phyloP scores from a whole-genome alignment of 768 basidiomycete genomes.

The Crassisporium funariophilum region DNA sequence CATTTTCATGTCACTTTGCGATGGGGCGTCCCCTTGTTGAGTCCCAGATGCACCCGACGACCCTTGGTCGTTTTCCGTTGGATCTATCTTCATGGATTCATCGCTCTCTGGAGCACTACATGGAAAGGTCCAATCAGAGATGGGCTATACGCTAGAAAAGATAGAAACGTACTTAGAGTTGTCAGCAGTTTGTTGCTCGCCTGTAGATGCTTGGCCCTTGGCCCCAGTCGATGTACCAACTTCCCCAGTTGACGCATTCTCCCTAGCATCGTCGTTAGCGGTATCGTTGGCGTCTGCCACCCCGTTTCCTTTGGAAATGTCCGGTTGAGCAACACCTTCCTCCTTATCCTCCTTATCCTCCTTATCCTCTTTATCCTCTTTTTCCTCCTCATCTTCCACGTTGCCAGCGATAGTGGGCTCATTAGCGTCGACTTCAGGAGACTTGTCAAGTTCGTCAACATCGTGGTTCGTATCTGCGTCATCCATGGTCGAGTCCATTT shows the following conservation, averaged over 20 bases:
- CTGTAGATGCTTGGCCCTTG: constrained; percentile 27
- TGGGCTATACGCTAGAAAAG: background rate
- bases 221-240: constrained; percentile 30
- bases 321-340: constrained; percentile 42
- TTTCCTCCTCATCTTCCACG: no score
- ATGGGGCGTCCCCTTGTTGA: constrained; percentile 45
- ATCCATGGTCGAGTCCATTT: constrained; percentile 32
- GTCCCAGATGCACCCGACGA: constrained; percentile 43
- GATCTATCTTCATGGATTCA: constrained; percentile 13
- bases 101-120: constrained; percentile 11
- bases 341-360: no score
- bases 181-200: constrained; percentile 29
- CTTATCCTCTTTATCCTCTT: constrained; percentile 29
- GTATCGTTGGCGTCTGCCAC: constrained; percentile 33
- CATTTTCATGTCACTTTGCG: constrained; percentile 40
- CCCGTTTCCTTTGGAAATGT: constrained; percentile 46
- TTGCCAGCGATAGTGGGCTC: no score
- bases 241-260: constrained; percentile 34
- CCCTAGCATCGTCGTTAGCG: constrained; percentile 25
- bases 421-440: background rate
- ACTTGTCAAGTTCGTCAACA: constrained; percentile 4
- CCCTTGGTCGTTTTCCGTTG: constrained; percentile 15
- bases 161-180: constrained; percentile 34
- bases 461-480: constrained; percentile 21
- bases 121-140: constrained; percentile 1